Base-by-base conservation (phyloP, 345 rosid species). In the Melaleuca alternifolia region DNA sequence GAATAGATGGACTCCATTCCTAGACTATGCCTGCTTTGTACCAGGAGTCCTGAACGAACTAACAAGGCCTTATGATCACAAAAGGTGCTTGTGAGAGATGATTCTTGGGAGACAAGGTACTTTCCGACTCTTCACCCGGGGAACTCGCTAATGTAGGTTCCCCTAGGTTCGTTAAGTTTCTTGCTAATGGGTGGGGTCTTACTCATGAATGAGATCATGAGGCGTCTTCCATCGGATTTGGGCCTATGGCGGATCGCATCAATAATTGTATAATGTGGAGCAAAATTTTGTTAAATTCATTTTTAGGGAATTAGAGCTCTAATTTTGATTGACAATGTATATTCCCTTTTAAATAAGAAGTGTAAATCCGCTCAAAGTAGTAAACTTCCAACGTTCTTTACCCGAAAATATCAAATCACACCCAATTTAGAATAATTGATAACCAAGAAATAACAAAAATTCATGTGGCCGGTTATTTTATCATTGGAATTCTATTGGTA, bases 111-210 rank as follows among this genome's bases (percentile, higher is more conserved):
- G 37, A 62, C 44, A 62, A 62, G 76, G 7, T 14, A 6, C 18
- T 61, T 28, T 61, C 76, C 44, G 15, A 30, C 44, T 53, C 23
- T 30, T 7, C 14, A 62, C 11, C 11, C 37, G 76, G 7, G 41
- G 41, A 62, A 30, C 15, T 62, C 21, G 3, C 56, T 53, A 53
- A 53, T 6, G 23, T 53, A 53, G 18, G 0, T 53, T 53, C 16
- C 23, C 18, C 9, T 13, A 14, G 53, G 6, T 13, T 53, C 23
- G 6, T 30, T 0, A 1, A 11, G 18, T 7, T 30, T 18, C 21
- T 30, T 15, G 44, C 1, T 0, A 0, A 15, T 0, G 10, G 1
- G 21, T 16, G 21, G 1, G 1, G 21, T 62, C 76, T 62, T 62
- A 14, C 41, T 62, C 14, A 14, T 28, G 10, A 62, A 16, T 30